Evolutionary conservation across 202 grass and related monocot genomes (phyloP).

Genomic region (Musa balbisiana): DNA sequence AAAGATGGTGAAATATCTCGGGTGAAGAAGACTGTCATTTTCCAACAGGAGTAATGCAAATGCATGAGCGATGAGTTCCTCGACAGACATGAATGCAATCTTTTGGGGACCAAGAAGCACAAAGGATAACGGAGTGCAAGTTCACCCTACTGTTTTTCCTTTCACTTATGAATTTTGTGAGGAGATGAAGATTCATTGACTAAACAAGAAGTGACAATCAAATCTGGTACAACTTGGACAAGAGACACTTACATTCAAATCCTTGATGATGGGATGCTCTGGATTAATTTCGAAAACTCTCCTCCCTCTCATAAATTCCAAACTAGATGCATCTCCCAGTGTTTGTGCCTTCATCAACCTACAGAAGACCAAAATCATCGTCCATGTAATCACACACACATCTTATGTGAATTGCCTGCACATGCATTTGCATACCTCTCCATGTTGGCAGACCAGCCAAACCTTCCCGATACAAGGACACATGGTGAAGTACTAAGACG

Average conservation of each 20-base stretch:
- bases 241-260: constrained; percentile 57
- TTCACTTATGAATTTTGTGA: no score
- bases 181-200: no score
- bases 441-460: constrained; percentile 99
- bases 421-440: constrained; percentile 40
- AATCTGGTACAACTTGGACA: no score
- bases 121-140: no score
- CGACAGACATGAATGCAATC: no score
- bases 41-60: no score
- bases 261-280: constrained; percentile 77
- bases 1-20: no score
- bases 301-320: constrained; percentile 92
- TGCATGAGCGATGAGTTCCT: no score
- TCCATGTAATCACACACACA: background rate
- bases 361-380: background rate
- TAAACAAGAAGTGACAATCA: no score
- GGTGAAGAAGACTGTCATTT: no score
- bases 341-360: constrained; percentile 98
- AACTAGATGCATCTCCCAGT: constrained; percentile 75
- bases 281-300: constrained; percentile 96
- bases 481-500: constrained; percentile 83
- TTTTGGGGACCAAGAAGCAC: no score
- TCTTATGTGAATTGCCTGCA: background rate
- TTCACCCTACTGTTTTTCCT: no score
- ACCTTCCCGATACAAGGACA: constrained; percentile 94